Conservation (phyloP, 2,329 filamentous ascomycete species). For the Ophioceras dolichostomum region DNA sequence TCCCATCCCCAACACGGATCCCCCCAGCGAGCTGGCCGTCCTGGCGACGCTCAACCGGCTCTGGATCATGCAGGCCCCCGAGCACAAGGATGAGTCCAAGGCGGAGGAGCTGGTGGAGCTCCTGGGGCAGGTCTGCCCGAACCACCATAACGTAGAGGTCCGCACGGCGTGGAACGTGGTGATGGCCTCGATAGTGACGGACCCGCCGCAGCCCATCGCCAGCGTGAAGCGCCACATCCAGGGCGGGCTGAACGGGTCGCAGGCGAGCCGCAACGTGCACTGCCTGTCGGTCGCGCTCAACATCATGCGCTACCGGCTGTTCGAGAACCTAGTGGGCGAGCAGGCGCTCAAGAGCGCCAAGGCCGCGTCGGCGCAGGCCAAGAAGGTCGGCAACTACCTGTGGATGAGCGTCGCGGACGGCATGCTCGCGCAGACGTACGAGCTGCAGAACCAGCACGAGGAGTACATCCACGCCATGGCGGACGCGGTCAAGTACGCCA, state of each 20-base stretch:
- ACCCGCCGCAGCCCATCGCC: conserved; percentile 54
- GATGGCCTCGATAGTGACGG: conserved; percentile 51
- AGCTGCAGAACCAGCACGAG: conserved; percentile 44
- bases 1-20: no score
- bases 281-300: conserved; percentile 74
- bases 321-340: conserved; percentile 68
- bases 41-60: conserved; percentile 57
- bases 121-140: conserved; percentile 54
- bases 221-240: conserved; percentile 71
- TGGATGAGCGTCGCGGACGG: conserved; percentile 75
- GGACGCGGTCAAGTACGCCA: conserved; percentile 18
- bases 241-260: conserved; percentile 56
- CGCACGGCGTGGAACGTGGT: conserved; percentile 67
- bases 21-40: conserved; percentile 43
- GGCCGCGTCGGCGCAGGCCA: conserved; percentile 56
- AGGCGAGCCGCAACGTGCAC: conserved; percentile 60
- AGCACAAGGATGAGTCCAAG: conserved; percentile 42
- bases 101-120: conserved; percentile 50
- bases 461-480: background rate
- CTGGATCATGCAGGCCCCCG: conserved; percentile 57
- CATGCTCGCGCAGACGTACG: conserved; percentile 64
- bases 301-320: conserved; percentile 75
- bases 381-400: conserved; percentile 56
- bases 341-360: conserved; percentile 67
- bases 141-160: conserved; percentile 63